A percentile compares a stretch with the other conserved stretches of the same genome.
Evolutionary conservation across 2,329 filamentous ascomycete genomes (phyloP).

Genomic region (Stylonectria norvegica): DNA sequence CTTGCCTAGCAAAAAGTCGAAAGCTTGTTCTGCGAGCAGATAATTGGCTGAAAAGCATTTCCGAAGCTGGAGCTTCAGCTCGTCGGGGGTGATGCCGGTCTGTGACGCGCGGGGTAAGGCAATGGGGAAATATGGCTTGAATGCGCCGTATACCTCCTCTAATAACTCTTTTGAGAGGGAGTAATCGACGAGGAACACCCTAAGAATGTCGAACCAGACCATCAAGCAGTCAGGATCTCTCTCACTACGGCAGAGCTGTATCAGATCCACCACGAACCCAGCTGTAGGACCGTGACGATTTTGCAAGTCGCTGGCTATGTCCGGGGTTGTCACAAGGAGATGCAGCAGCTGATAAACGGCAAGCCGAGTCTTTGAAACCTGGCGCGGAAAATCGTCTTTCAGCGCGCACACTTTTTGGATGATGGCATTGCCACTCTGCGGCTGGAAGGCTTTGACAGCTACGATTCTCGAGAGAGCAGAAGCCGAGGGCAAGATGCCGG

Average conservation of each 20-base stretch:
- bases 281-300: slow-evolving; percentile 41
- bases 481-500: slow-evolving; percentile 53
- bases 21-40: slow-evolving; percentile 42
- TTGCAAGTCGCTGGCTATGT: slow-evolving; percentile 43
- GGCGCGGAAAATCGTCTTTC: slow-evolving; percentile 55
- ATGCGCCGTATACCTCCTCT: slow-evolving; percentile 50
- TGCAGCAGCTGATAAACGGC: slow-evolving; percentile 50
- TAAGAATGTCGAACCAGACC: slow-evolving; percentile 53
- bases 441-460: slow-evolving; percentile 50
- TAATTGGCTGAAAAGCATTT: slow-evolving; percentile 52
- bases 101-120: slow-evolving; percentile 50
- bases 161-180: slow-evolving; percentile 43
- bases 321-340: slow-evolving; percentile 41
- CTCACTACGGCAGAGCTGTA: slow-evolving; percentile 52
- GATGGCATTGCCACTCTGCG: slow-evolving; percentile 46
- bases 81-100: slow-evolving; percentile 52
- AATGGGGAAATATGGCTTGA: slow-evolving; percentile 61
- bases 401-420: slow-evolving; percentile 48
- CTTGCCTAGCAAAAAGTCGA: slow-evolving; percentile 55
- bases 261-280: slow-evolving; percentile 47
- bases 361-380: slow-evolving; percentile 49
- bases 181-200: slow-evolving; percentile 44
- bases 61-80: slow-evolving; percentile 52
- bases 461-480: slow-evolving; percentile 50
- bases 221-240: slow-evolving; percentile 56